These are phyloP conservation scores for Parathielavia hyrcaniae DNA, from an alignment of 495 filamentous ascomycete species.

Conservation along the genomic window DNA sequence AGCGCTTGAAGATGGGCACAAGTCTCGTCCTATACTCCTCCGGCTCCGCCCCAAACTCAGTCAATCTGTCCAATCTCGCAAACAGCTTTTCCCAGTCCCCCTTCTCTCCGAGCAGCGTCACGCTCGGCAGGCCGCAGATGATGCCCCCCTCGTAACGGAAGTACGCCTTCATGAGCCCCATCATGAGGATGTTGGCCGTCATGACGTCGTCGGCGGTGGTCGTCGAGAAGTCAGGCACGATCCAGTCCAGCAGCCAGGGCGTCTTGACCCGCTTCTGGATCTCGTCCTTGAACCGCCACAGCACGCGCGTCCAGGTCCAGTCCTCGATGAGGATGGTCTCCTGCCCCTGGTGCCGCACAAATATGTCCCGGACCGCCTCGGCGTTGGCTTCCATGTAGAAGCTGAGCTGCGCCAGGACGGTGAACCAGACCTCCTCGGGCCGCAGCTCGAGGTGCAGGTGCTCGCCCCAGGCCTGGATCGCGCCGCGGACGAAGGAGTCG, in stretches of 20 bases:
- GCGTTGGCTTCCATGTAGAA: constrained; percentile 48
- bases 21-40: constrained; percentile 26
- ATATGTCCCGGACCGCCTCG: constrained; percentile 38
- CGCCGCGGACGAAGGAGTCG: constrained; percentile 47
- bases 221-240: constrained; percentile 37
- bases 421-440: constrained; percentile 56
- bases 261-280: constrained; percentile 29
- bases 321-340: constrained; percentile 35
- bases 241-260: constrained; percentile 29
- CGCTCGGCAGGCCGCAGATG: constrained; percentile 36
- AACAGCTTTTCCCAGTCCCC: constrained; percentile 36
- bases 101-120: constrained; percentile 35
- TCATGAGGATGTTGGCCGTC: constrained; percentile 36
- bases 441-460: constrained; percentile 49
- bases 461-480: constrained; percentile 45
- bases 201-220: constrained; percentile 30
- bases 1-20: constrained; percentile 32
- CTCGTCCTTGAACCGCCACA: constrained; percentile 22
- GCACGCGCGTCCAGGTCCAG: constrained; percentile 16
- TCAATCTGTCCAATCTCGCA: constrained; percentile 27
- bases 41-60: constrained; percentile 36
- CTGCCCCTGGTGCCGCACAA: constrained; percentile 42
- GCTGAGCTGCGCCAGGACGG: constrained; percentile 50
- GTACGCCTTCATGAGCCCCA: constrained; percentile 36
- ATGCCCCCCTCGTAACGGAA: constrained; percentile 27